These are phyloP conservation scores for Millerozyma acaciae DNA, from an alignment of 805 yeast species.

Conservation along the genomic window DNA sequence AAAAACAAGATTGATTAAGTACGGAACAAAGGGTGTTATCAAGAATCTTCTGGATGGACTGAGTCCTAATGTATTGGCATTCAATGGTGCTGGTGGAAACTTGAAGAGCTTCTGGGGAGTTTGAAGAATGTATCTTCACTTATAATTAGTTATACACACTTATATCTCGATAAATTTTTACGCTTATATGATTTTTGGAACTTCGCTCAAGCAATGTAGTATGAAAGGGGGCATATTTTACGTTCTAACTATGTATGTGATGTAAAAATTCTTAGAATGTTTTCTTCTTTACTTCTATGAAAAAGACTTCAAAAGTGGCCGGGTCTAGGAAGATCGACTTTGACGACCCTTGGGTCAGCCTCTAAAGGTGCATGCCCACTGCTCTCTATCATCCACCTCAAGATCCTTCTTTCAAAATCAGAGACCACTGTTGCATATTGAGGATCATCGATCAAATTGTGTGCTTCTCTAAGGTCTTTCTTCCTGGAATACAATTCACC, in stretches of 20 bases:
- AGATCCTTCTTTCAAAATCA: background rate
- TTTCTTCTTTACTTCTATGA: too few relatives aligned
- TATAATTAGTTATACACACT: too few relatives aligned
- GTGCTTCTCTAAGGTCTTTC: slow-evolving; percentile 2
- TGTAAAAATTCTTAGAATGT: too few relatives aligned
- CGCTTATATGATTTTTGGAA: too few relatives aligned
- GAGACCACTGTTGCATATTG: background rate
- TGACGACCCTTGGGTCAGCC: slow-evolving; percentile 3
- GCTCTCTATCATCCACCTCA: slow-evolving; percentile 2
- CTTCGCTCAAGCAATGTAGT: too few relatives aligned
- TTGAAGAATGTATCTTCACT: too few relatives aligned
- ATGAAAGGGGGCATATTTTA: too few relatives aligned
- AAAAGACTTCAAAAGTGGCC: too few relatives aligned
- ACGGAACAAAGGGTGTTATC: slow-evolving; percentile 47
- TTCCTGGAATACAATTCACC: slow-evolving; percentile 3
- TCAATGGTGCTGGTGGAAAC: slow-evolving; percentile 58
- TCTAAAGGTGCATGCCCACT: slow-evolving; percentile 2
- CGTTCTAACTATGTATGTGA: too few relatives aligned
- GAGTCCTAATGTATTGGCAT: slow-evolving; percentile 57
- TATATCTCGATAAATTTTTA: too few relatives aligned
- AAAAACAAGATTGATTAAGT: slow-evolving; percentile 50
- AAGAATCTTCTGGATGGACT: slow-evolving; percentile 40
- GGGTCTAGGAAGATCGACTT: slow-evolving; percentile 1
- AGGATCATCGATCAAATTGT: slow-evolving; percentile 2
- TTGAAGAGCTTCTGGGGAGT: slow-evolving; percentile 48